Conservation (phyloP, 2,329 filamentous ascomycete species). For the Exophiala sp. region DNA sequence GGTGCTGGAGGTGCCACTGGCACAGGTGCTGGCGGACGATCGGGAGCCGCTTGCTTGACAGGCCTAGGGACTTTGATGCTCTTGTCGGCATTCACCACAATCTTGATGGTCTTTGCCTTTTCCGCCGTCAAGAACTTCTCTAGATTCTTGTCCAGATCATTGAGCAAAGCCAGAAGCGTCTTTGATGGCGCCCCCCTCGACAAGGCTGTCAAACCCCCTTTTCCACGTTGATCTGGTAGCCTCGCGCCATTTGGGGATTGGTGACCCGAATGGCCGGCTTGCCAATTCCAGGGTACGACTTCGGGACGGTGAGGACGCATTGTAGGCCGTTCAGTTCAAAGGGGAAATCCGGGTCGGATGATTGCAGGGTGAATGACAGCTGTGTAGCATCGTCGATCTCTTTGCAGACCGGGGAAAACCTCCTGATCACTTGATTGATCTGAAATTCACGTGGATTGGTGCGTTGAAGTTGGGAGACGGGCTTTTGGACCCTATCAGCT, state of each 20-base stretch:
- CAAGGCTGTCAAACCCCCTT: conserved; percentile 64
- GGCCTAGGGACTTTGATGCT: conserved; percentile 12
- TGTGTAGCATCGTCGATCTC: conserved; percentile 48
- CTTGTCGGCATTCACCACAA: conserved; percentile 56
- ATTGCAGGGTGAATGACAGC: conserved; percentile 59
- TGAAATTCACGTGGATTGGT: conserved; percentile 69
- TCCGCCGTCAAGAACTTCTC: conserved; percentile 63
- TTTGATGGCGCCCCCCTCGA: conserved; percentile 47
- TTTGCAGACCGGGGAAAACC: conserved; percentile 52
- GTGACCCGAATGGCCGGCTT: conserved; percentile 56
- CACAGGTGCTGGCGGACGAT: neutral
- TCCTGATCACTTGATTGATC: conserved; percentile 63
- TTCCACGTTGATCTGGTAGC: conserved; percentile 71
- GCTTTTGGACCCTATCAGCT: conserved; percentile 47
- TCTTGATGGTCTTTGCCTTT: conserved; percentile 66
- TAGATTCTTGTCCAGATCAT: conserved; percentile 65
- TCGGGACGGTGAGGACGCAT: conserved; percentile 62
- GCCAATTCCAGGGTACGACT: conserved; percentile 52
- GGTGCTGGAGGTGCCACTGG: neutral
- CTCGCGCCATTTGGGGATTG: conserved; percentile 65
- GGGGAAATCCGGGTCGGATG: conserved; percentile 78
- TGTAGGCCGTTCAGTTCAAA: conserved; percentile 65
- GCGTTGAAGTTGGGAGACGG: conserved; percentile 58
- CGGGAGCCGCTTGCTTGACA: neutral
- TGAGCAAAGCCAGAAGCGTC: conserved; percentile 61